phyloP scores from a whole-genome alignment of 306 rosid genomes.

The Styphnolobium japonicum region DNA sequence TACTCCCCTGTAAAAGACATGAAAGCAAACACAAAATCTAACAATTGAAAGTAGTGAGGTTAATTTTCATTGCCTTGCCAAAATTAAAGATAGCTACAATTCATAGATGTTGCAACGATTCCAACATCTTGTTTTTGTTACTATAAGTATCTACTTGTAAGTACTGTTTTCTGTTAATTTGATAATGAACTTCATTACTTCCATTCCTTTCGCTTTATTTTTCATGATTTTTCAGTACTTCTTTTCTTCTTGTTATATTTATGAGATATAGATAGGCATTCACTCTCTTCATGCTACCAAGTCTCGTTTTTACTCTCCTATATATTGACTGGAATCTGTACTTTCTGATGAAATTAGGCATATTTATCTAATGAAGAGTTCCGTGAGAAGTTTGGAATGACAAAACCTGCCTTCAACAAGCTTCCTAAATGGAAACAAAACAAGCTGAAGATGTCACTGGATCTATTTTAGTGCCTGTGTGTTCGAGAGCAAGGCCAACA shows the following conservation, averaged over 20 bases:
- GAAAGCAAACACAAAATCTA: background rate
- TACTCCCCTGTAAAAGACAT: background rate
- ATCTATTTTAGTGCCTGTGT: slow-evolving; percentile 53
- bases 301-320: background rate
- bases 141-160: background rate
- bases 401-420: slow-evolving; percentile 59
- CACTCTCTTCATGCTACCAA: background rate
- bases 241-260: background rate
- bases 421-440: slow-evolving; percentile 97
- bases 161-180: background rate
- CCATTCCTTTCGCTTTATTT: background rate
- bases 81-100: background rate
- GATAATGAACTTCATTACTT: background rate
- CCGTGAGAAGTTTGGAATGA: slow-evolving; percentile 65
- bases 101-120: background rate
- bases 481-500: slow-evolving; percentile 13
- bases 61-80: background rate
- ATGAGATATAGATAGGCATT: background rate
- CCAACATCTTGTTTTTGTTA: background rate
- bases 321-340: slow-evolving; percentile 5
- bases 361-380: slow-evolving; percentile 85
- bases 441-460: slow-evolving; percentile 78
- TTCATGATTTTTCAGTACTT: background rate
- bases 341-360: slow-evolving; percentile 53
- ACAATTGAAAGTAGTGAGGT: background rate